Evolutionary conservation across 176 grass and related monocot species (phyloP), one percentile per base, ranked within the genome.

Genomic region (Tillandsia fasciculata): DNA sequence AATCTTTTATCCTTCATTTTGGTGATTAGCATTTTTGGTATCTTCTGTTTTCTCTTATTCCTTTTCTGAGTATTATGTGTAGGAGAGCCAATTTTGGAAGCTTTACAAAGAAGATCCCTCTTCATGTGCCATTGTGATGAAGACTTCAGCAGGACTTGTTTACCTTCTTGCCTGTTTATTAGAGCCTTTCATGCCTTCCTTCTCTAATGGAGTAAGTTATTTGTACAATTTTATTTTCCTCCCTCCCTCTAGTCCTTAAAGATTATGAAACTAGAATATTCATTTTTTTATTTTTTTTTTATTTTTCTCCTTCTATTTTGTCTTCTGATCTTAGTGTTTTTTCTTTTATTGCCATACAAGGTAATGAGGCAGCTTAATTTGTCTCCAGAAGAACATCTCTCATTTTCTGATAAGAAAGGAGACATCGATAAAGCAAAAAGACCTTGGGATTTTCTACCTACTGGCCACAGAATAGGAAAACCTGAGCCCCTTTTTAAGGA

Each of bases 401-500:
- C 89, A 29, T 79, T 97, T 48, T 82, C 53, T 90, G 87, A 97
- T 26, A 84, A 92, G 64, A 92, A 92, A 76, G 86, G 82, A 75
- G 74, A 92, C 65, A 77, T 53, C 24, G 68, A 71, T 8, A 93
- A 87, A 63, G 86, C 84, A 58, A 90, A 87, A 75, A 86, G 48
- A 50, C 89, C 89, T 73, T 97, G 94, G 94, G 79, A 87, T 49
- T 87, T 90, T 73, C 63, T 97, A 76, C 69, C 79, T 78, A 66
- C 87, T 54, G 94, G 89, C 11, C 89, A 97, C 66, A 90, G 69
- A 80, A 97, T 97, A 67, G 84, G 89, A 24, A 82, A 76, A 68
- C 89, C 94, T 77, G 80, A 75, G 48, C 94, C 94, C 76, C 75
- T 97, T 5, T 97, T 97, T 68, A 97, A 90, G 77, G 86, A 97